A percentile compares a stretch with the other conserved stretches of the same genome.
These are phyloP conservation scores for Cucumis melo DNA, from an alignment of 306 rosid genomes.

Conservation along the genomic window DNA sequence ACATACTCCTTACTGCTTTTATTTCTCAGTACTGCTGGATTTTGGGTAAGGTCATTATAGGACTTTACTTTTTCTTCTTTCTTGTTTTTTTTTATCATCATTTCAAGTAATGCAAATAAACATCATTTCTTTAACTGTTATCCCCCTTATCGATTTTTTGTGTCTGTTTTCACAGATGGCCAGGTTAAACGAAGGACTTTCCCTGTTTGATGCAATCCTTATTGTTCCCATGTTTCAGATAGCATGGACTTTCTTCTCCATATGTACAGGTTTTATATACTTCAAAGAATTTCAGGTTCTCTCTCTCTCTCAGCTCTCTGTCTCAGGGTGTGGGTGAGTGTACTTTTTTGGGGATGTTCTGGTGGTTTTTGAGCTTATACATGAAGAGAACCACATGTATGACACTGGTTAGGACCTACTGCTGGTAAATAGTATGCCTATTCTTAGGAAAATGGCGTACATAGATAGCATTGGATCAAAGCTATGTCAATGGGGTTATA, in stretches of 20 bases:
- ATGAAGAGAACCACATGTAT: background rate
- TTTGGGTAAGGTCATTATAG: constrained; percentile 60
- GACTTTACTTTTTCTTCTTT: constrained; percentile 2
- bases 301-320: constrained; percentile 4
- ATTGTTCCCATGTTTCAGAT: constrained; percentile 99
- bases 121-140: background rate
- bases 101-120: background rate
- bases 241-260: constrained; percentile 95
- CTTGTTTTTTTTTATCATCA: background rate
- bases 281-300: constrained; percentile 93
- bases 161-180: constrained; percentile 69
- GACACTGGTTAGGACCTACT: background rate
- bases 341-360: background rate
- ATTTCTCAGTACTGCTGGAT: constrained; percentile 96
- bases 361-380: background rate
- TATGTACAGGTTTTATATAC: constrained; percentile 88
- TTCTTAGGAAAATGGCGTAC: background rate
- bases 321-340: background rate
- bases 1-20: constrained; percentile 83
- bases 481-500: background rate
- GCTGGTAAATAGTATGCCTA: background rate
- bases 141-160: background rate
- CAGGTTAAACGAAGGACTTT: constrained; percentile 91
- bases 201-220: constrained; percentile 91
- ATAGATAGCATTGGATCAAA: background rate